Evolutionary conservation across 2,329 filamentous ascomycete genomes (phyloP).

Genomic region (Nothophaeocryptopus gaeumannii): DNA sequence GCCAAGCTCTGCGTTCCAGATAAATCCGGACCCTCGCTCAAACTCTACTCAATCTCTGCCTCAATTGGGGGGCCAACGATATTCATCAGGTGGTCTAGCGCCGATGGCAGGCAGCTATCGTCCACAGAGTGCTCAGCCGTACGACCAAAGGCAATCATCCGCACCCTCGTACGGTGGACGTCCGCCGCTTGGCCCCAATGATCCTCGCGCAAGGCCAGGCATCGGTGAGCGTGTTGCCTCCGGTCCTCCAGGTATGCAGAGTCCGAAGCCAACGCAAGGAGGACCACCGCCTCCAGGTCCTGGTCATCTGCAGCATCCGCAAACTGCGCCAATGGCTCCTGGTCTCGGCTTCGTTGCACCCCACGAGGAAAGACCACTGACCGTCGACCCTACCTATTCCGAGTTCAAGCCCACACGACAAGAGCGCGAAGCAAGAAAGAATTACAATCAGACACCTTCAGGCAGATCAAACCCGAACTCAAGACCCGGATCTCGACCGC

Average conservation of each 20-base stretch:
- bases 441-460: constrained; percentile 18
- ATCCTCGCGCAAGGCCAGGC: constrained; percentile 22
- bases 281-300: constrained; percentile 12
- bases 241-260: constrained; percentile 29
- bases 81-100: constrained; percentile 14
- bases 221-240: constrained; percentile 33
- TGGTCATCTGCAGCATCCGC: constrained; percentile 20
- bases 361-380: constrained; percentile 39
- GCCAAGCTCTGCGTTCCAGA: constrained; percentile 51
- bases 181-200: constrained; percentile 18
- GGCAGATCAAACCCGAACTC: background rate
- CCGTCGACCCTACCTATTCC: constrained; percentile 19
- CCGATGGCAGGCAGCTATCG: constrained; percentile 9
- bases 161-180: constrained; percentile 7
- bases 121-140: constrained; percentile 20
- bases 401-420: constrained; percentile 10
- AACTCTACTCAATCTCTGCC: constrained; percentile 18
- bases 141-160: constrained; percentile 21
- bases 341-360: constrained; percentile 42
- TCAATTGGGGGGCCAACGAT: constrained; percentile 10
- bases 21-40: constrained; percentile 44
- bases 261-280: constrained; percentile 8
- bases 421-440: constrained; percentile 9
- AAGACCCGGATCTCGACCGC: too few relatives aligned
- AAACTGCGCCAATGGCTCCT: constrained; percentile 19